Evolutionary conservation across 1,284 basidiomycete genomes (phyloP).

Genomic region (Ustilago curta): DNA sequence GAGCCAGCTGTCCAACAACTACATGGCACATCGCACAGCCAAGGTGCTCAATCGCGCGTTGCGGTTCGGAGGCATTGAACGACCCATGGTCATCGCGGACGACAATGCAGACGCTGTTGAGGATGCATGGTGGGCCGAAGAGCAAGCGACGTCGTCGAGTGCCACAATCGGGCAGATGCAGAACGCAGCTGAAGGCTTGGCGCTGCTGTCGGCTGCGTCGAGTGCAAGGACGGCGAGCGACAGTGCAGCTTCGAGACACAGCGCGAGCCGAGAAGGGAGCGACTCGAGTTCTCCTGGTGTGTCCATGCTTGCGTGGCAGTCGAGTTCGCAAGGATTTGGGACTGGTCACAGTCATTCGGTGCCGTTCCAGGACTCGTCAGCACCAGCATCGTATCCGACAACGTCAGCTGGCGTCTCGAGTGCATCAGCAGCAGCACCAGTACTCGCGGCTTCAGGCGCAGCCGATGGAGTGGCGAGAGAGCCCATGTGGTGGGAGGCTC

Average conservation of each 20-base stretch:
- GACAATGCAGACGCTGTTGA: slow-evolving; percentile 12
- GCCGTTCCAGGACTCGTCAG: not conserved
- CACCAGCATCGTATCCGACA: not conserved
- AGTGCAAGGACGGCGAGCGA: slow-evolving; percentile 16
- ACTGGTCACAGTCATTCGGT: not conserved
- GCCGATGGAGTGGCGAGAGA: slow-evolving; percentile 4
- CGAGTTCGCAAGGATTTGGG: not conserved
- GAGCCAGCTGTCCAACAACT: slow-evolving; percentile 24
- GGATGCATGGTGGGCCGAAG: slow-evolving; percentile 24
- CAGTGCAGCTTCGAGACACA: slow-evolving; percentile 1
- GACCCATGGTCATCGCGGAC: not conserved
- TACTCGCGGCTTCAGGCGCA: not conserved
- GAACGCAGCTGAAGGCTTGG: slow-evolving; percentile 39
- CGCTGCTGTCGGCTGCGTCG: slow-evolving; percentile 32
- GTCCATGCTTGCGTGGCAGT: slow-evolving; percentile 6
- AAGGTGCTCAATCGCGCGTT: slow-evolving; percentile 29
- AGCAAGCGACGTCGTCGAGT: not conserved
- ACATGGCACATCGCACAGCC: slow-evolving; percentile 13
- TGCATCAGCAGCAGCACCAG: not conserved
- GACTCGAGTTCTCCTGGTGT: slow-evolving; percentile 4
- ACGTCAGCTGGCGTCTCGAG: not conserved
- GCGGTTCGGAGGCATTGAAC: slow-evolving; percentile 17
- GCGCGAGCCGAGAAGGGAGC: not conserved
- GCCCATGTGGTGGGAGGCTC: slow-evolving; percentile 38
- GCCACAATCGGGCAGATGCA: slow-evolving; percentile 18